Percentiles rank a stretch among this genome's conserved stretches.
Evolutionary conservation across 1,284 basidiomycete species (phyloP).

Genomic region (Trametes versicolor): DNA sequence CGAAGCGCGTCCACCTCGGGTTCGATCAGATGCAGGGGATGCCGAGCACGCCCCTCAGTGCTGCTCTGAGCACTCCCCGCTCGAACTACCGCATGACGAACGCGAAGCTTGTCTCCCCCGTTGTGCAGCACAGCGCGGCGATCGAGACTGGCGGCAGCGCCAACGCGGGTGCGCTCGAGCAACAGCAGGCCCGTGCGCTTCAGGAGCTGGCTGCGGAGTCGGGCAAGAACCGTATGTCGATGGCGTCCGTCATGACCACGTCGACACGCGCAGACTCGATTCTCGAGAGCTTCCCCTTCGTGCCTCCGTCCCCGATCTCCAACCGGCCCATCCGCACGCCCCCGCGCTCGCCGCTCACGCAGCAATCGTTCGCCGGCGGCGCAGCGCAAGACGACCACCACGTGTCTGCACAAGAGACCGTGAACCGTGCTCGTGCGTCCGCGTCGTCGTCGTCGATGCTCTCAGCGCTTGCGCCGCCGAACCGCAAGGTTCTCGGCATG

Average conservation of each 20-base stretch:
- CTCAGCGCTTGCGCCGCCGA: constrained; percentile 43
- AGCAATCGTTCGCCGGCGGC: constrained; percentile 56
- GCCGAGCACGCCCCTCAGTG: constrained; percentile 42
- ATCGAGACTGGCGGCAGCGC: constrained; percentile 35
- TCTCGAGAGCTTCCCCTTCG: constrained; percentile 85
- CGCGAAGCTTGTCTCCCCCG: constrained; percentile 63
- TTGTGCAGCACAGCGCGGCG: constrained; percentile 39
- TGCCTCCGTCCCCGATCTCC: constrained; percentile 85
- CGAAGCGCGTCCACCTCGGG: constrained; percentile 70
- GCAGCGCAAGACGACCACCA: constrained; percentile 24
- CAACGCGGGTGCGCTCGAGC: constrained; percentile 54
- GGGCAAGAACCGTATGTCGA: constrained; percentile 60
- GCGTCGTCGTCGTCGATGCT: constrained; percentile 28
- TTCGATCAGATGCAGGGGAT: constrained; percentile 45
- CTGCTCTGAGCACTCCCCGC: constrained; percentile 48
- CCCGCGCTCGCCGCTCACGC: constrained; percentile 72
- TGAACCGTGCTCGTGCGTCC: constrained; percentile 36
- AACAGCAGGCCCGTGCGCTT: constrained; percentile 67
- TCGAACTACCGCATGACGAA: constrained; percentile 68
- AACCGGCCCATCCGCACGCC: constrained; percentile 78
- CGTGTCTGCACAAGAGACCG: constrained; percentile 42
- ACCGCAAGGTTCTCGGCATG: constrained; percentile 67
- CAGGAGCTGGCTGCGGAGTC: constrained; percentile 60
- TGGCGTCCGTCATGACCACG: constrained; percentile 69
- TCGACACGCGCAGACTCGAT: constrained; percentile 81